Evolutionary conservation across 2,329 filamentous ascomycete genomes (phyloP), one percentile per base, ranked within the genome.

Genomic region (Rasamsonia emersonii): DNA sequence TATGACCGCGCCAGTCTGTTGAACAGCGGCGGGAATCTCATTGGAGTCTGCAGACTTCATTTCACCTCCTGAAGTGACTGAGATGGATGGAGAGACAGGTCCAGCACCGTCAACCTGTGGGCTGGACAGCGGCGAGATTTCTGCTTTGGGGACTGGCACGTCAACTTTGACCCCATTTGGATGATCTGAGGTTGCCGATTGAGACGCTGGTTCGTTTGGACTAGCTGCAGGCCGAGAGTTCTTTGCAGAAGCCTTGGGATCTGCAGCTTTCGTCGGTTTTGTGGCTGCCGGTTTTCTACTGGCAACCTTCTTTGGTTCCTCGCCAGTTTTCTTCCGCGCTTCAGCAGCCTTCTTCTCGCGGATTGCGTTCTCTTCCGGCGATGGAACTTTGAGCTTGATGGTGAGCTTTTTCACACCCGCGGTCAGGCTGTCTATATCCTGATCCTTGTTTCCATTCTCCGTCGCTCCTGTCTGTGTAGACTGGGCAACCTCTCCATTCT

Each of bases 381-480:
- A 63, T 0, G 71, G 71, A 31, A 77, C 59, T 39, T 74, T 76
- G 28, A 79, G 48, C 14, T 73, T 77, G 33, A 79, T 70, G 32
- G 52, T 62, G 38, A 65, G 50, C 17, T 68, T 69, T 46, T 71
- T 71, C 38, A 77, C 50, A 3, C 69, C 70, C 3, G 64, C 60
- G 1, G 70, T 61, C 16, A 77, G 50, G 11, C 56, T 58, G 26
- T 76, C 71, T 26, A 76, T 48, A 18, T 66, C 61, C 10, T 56
- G 47, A 32, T 50, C 46, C 29, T 40, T 36, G 28, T 40, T 40
- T 16, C 20, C 14, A n/a, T 43, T 44, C 9, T 44, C 49, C 24
- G 32, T 41, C 11, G 38, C 35, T 17, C 17, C 20, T 23, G 33
- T 33, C 25, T 28, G 35, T 25, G 21, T 29, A 27, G 16, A 33